phyloP scores from a whole-genome alignment of 495 filamentous ascomycete species.

The Trichoderma parareesei region DNA sequence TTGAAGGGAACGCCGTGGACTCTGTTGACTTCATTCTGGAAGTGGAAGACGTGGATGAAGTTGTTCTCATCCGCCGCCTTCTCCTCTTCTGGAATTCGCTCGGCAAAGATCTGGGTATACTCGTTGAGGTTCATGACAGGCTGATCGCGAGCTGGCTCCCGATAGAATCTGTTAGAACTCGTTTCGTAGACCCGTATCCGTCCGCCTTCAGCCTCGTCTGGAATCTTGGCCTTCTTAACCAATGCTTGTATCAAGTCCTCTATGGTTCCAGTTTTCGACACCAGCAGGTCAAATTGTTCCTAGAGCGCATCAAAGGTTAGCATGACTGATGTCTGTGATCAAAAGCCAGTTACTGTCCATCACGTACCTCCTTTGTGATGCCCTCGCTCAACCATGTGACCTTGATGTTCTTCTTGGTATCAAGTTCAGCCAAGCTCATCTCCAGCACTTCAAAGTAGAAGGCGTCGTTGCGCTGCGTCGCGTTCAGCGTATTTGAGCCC shows the following conservation, averaged over 20 bases:
- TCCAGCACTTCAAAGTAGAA: conserved; percentile 90
- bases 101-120: conserved; percentile 74
- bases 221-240: conserved; percentile 69
- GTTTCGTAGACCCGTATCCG: conserved; percentile 69
- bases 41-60: conserved; percentile 77
- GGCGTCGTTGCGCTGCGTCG: conserved; percentile 62
- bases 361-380: conserved; percentile 73
- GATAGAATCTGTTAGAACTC: conserved; percentile 69
- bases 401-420: conserved; percentile 79
- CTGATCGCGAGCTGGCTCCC: conserved; percentile 56
- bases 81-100: conserved; percentile 76
- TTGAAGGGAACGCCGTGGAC: conserved; percentile 76
- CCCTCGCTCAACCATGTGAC: conserved; percentile 83
- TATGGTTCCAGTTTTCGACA: conserved; percentile 72
- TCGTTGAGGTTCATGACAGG: conserved; percentile 70
- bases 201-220: conserved; percentile 59
- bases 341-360: background rate
- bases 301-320: conserved; percentile 28
- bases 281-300: conserved; percentile 71
- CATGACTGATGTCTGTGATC: background rate
- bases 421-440: conserved; percentile 84
- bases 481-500: conserved; percentile 40
- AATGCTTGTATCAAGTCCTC: conserved; percentile 66
- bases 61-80: conserved; percentile 47
- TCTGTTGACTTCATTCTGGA: conserved; percentile 75